A percentile compares a stretch with the other conserved stretches of the same genome.
Conservation (phyloP, 108 stramenopile genomes). For the Ochromonas danica region DNA sequence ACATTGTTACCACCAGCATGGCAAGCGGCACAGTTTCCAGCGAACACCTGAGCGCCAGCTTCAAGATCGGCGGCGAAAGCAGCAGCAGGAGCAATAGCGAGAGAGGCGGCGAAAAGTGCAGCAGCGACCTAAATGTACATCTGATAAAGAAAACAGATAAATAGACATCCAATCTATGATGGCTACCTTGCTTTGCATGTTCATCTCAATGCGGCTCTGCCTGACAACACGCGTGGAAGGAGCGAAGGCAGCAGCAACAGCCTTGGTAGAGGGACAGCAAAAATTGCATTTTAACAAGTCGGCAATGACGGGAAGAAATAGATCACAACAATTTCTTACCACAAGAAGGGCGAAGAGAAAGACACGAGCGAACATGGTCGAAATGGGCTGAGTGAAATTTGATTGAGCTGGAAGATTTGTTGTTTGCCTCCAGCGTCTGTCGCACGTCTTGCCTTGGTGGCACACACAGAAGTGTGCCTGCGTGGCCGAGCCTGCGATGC, state of each 20-base stretch:
- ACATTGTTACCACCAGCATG: constrained; percentile 90
- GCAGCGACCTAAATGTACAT: background rate
- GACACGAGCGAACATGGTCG: background rate
- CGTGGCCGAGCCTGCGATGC: too few relatives aligned
- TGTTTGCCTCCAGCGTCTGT: too few relatives aligned
- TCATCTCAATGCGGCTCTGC: background rate
- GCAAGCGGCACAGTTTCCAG: constrained; percentile 89
- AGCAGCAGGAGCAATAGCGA: background rate
- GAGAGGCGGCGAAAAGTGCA: background rate
- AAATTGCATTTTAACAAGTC: background rate
- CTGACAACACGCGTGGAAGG: background rate
- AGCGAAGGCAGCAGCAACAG: background rate
- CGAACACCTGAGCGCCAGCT: constrained; percentile 79
- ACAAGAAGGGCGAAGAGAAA: background rate
- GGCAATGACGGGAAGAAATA: background rate
- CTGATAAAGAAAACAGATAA: background rate
- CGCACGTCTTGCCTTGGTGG: too few relatives aligned
- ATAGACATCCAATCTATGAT: background rate
- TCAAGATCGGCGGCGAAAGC: constrained; percentile 78
- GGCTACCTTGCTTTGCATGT: background rate
- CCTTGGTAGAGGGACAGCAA: background rate
- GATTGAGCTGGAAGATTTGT: too few relatives aligned
- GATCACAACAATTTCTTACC: background rate
- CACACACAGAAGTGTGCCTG: too few relatives aligned
- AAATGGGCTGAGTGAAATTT: background rate